A percentile compares a stretch with the other conserved stretches of the same genome.
phyloP scores from a whole-genome alignment of 2,329 filamentous ascomycete genomes.

The Aspergillus ibericus region DNA sequence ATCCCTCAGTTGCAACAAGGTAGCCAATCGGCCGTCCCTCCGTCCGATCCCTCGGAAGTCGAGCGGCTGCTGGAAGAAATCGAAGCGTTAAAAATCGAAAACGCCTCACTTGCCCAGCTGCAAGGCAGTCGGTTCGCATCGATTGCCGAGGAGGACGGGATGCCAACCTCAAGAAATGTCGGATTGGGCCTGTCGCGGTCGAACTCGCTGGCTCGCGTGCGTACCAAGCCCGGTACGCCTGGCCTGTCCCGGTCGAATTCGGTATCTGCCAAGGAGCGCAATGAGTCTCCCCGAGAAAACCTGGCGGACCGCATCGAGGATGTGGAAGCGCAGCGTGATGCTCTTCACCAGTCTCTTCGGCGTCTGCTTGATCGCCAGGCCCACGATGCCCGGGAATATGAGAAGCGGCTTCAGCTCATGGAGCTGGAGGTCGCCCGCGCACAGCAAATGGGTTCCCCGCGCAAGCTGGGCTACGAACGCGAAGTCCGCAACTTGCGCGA shows the following conservation, averaged over 20 bases:
- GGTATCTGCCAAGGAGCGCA: slow-evolving; percentile 49
- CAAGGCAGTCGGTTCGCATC: slow-evolving; percentile 55
- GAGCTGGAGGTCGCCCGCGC: slow-evolving; percentile 77
- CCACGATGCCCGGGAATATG: slow-evolving; percentile 77
- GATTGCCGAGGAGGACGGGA: slow-evolving; percentile 60
- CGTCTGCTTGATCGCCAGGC: slow-evolving; percentile 83
- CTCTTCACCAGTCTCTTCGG: slow-evolving; percentile 82
- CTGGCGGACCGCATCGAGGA: slow-evolving; percentile 83
- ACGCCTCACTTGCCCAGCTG: slow-evolving; percentile 49
- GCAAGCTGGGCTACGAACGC: slow-evolving; percentile 75
- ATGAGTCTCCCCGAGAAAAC: slow-evolving; percentile 63
- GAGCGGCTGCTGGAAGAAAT: slow-evolving; percentile 84
- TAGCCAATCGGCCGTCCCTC: background rate
- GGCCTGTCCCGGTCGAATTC: slow-evolving; percentile 57
- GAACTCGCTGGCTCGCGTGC: slow-evolving; percentile 64
- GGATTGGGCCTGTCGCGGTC: slow-evolving; percentile 61
- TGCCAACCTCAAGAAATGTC: slow-evolving; percentile 47
- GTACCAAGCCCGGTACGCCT: slow-evolving; percentile 42
- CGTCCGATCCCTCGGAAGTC: slow-evolving; percentile 49
- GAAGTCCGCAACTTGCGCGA: slow-evolving; percentile 78
- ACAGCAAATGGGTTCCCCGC: slow-evolving; percentile 63
- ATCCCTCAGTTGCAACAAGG: slow-evolving; percentile 71
- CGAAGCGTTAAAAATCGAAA: slow-evolving; percentile 60
- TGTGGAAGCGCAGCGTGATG: slow-evolving; percentile 89
- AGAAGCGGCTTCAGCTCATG: slow-evolving; percentile 74